Conservation (phyloP, 2,329 filamentous ascomycete genomes). For the Ceratocystis cubensis region DNA sequence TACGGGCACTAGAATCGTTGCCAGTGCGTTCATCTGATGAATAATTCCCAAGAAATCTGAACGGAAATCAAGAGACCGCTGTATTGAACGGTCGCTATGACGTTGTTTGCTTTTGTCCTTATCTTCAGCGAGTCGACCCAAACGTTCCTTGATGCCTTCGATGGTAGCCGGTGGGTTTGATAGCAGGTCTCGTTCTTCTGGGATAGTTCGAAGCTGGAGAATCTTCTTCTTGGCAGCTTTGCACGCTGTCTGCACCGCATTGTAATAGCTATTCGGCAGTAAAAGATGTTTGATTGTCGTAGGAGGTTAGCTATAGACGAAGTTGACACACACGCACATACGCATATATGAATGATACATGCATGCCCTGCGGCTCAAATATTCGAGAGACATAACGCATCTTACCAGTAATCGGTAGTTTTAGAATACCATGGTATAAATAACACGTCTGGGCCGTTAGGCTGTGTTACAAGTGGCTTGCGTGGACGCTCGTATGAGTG, state of each 20-base stretch:
- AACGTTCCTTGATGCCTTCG: background rate
- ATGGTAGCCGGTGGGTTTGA: background rate
- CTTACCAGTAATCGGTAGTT: conserved; percentile 16
- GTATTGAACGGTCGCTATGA: background rate
- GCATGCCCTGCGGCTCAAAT: background rate
- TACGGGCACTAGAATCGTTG: background rate
- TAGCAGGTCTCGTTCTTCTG: conserved; percentile 13
- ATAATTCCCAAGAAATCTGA: background rate
- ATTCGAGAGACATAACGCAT: background rate
- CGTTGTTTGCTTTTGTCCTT: conserved; percentile 7
- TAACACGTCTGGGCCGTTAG: background rate
- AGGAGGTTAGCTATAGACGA: background rate
- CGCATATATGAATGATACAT: background rate
- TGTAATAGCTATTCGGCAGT: conserved; percentile 13
- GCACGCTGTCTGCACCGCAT: conserved; percentile 12
- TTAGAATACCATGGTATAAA: conserved; percentile 11
- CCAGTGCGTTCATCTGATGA: conserved; percentile 6
- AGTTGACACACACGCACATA: background rate
- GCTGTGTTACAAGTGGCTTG: background rate
- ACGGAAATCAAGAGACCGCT: conserved; percentile 5
- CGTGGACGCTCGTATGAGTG: conserved; percentile 12
- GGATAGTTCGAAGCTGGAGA: conserved; percentile 5
- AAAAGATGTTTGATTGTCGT: background rate
- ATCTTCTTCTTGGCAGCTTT: conserved; percentile 18
- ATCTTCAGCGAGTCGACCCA: conserved; percentile 10